Evolutionary conservation across 306 rosid genomes (phyloP), one percentile per base, ranked within the genome.

Genomic region (Begonia peltatifolia): DNA sequence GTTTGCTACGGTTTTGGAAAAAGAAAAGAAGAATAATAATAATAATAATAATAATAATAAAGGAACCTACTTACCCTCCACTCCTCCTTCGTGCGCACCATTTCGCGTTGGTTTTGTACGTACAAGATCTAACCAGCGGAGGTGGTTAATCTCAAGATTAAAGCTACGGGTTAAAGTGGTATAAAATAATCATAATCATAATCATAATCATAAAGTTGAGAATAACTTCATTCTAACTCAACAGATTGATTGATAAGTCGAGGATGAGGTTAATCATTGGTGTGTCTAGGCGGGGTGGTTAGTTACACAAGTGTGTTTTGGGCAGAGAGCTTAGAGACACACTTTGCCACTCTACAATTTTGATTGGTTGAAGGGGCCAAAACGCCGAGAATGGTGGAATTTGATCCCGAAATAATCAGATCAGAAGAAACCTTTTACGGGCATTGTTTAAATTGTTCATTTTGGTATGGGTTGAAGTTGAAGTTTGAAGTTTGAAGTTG

Each of bases 291-390:
- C 41, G 61, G 51, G 70, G 74, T 7, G 38, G n/a, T n/a, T 30
- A 61, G 59, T 17, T 68, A 58, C 25, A 41, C 46, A 47, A 22
- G 67, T 63, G 84, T 44, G 93, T 77, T 77, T 77, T 77, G 86
- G 72, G 71, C 60, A 56, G 61, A 56, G 61, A 64, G 52, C 64
- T 50, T 70, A 59, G 73, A 76, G 87, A 57, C 93, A 57, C 93
- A 79, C 63, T 57, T 43, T 25, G 1, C 1, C 18, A 17, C 18
- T 17, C 18, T 17, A 59, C 52, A 11, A 42, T 46, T 15, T 56
- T 71, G 36, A 58, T 44, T 66, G 55, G 16, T 42, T 46, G 38
- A 56, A 55, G 49, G 49, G 50, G 55, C 35, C 35, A 25, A 6
- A 6, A 25, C 1, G 35, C 1, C 35, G 6, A 25, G 35, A 25